Percentiles rank a stretch among this genome's conserved stretches.
Evolutionary conservation across 495 filamentous ascomycete species (phyloP).

Genomic region (Pseudoneurospora amorphoporcata): DNA sequence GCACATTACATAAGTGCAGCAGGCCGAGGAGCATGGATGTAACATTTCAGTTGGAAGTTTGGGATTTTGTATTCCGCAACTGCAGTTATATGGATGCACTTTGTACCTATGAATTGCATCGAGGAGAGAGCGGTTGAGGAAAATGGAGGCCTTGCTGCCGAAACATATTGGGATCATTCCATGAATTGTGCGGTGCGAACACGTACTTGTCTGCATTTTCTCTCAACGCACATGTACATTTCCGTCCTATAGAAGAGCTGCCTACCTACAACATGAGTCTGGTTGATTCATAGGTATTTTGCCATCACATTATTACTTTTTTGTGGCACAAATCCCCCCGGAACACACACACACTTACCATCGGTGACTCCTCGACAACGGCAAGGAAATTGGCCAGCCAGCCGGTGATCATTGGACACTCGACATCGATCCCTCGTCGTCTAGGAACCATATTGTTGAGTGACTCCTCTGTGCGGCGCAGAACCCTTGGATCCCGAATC

Average conservation of each 20-base stretch:
- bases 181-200: neutral
- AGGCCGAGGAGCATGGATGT: neutral
- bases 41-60: neutral
- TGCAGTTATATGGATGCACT: neutral
- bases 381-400: neutral
- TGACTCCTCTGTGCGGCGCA: neutral
- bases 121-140: neutral
- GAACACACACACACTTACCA: neutral
- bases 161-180: neutral
- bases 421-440: neutral
- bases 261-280: neutral
- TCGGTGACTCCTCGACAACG: neutral
- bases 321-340: neutral
- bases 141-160: neutral
- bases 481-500: neutral
- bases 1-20: neutral
- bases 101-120: neutral
- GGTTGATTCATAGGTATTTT: neutral
- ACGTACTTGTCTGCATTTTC: neutral
- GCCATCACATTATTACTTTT: neutral
- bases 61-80: neutral
- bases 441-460: neutral
- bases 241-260: too few relatives aligned
- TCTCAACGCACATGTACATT: too few relatives aligned
- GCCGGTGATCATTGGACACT: neutral